Evolutionary conservation across 352 stramenopile species (phyloP), one percentile per base, ranked within the genome.

Genomic region (Globisporangium spinosum): DNA sequence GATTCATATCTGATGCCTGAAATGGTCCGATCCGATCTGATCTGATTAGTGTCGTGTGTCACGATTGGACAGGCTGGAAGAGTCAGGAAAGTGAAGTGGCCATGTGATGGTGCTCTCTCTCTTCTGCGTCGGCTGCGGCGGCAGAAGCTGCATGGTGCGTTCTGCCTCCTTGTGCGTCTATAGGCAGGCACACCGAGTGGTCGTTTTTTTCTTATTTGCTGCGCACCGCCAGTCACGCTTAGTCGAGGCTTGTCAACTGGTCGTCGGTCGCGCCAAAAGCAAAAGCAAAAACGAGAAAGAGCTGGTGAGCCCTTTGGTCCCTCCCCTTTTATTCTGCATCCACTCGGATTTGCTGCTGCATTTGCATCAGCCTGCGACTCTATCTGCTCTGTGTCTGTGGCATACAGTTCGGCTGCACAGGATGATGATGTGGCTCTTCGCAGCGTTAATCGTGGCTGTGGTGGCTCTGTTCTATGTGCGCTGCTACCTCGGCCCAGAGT

Each of bases 381-480:
- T 23, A 17, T 51, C 43, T 45, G 22, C 25, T 23, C 53, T 34
- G 25, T 23, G 17, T 60, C 54, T 43, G 8, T 17, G n/a, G 56
- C 32, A 61, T 43, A 22, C 55, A 25, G 56, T 29, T 34, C 20
- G n/a, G 20, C 7, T 15, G 56, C 20, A n/a, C 34, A 56, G 49
- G 9, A 27, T 29, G n/a, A 38, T 43, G 25, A 55, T 67, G 62
- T 62, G 35, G 62, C 38, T 68, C 23, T 35, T 60, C 45, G 61
- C 34, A 29, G 34, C 29, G 58, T 34, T 56, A 38, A 35, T 64
- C 34, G 35, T 55, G 35, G 62, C 22, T 29, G 51, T 47, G 10
- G 35, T 47, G 25, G 35, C 51, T 40, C 38, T 61, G 34, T 51
- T 68, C 12, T 56, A 38, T 40, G 25, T 43, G 38, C 58, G 38